Base-by-base conservation (phyloP, 2,329 filamentous ascomycete species). In the Neofusicoccum parvum region DNA sequence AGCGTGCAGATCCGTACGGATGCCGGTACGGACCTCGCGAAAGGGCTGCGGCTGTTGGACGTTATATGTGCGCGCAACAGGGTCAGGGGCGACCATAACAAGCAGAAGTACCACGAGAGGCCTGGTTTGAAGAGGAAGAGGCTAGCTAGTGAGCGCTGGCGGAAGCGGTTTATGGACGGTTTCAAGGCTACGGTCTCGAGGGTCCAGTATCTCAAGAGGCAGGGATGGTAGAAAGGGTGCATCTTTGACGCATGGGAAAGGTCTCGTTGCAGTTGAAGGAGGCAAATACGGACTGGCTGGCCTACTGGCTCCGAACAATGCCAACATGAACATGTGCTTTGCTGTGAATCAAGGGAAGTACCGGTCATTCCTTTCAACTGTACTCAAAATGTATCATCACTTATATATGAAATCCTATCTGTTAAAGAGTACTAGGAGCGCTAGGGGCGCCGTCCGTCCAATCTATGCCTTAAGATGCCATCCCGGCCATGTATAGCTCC, bases 121-220 rank as follows among this genome's bases (percentile, higher is more conserved):
- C 85, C 85, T 0, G 92, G 92, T 2, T 72, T 92, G 72, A 92
- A 91, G 85, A 85, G 89, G 78, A 96, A 95, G 87, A 85, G 92
- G 72, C 78, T 92, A 70, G 82, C 81, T 76, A 88, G 86, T 67
- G 82, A 89, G 81, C 83, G 91, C 67, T 93, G 90, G 89, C 84
- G 86, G 75, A 80, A 70, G 68, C 85, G 87, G 67, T 95, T 94
- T 79, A 88, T 86, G 82, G 75, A 76, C 37, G 89, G 88, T 3
- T 94, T 95, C 78, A 83, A 81, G 75, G 84, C 84, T 5, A 86
- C 87, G 11, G 85, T 92, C 7, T 75, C 72, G 46, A 82, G 91
- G 69, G 91, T 92, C 5, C 81, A 85, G 73, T 85, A 91, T 75
- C 82, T 96, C 80, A 90, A 86, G 71, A 86, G 82, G 74, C 91